A percentile compares a stretch with the other conserved stretches of the same genome.
Conservation (phyloP, 371 early-diverging fungal genomes). For the Catenaria anguillulae region DNA sequence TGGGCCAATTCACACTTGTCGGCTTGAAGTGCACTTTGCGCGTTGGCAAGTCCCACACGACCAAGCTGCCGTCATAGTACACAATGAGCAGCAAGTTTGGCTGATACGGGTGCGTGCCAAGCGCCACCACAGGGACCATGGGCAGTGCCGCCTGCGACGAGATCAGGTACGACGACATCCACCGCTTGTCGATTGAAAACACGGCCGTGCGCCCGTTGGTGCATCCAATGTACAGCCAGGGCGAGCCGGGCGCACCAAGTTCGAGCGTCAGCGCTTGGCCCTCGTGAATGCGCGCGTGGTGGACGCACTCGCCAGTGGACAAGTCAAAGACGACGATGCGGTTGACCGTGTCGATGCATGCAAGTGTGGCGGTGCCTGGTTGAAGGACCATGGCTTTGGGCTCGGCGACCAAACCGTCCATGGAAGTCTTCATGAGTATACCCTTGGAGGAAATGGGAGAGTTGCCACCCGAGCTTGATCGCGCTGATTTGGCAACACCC, state of each 20-base stretch:
- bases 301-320: neutral
- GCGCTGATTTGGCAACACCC: too few species aligned
- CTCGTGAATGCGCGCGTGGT: neutral
- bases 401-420: neutral
- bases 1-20: neutral
- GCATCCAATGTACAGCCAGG: neutral
- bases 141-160: neutral
- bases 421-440: neutral
- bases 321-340: neutral
- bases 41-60: neutral
- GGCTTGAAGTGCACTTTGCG: neutral
- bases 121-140: neutral
- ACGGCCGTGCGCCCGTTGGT: neutral
- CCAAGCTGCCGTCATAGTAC: neutral
- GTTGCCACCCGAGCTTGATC: too few species aligned
- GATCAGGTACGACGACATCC: conserved; percentile 2
- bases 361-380: neutral
- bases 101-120: neutral
- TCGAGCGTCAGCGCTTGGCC: neutral
- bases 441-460: neutral
- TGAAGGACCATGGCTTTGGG: neutral
- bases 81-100: neutral
- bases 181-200: neutral
- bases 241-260: neutral
- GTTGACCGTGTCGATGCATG: neutral